Percentiles rank a stretch among this genome's conserved stretches.
phyloP scores from a whole-genome alignment of 805 yeast genomes.

The Cyberlindnera veronae region DNA sequence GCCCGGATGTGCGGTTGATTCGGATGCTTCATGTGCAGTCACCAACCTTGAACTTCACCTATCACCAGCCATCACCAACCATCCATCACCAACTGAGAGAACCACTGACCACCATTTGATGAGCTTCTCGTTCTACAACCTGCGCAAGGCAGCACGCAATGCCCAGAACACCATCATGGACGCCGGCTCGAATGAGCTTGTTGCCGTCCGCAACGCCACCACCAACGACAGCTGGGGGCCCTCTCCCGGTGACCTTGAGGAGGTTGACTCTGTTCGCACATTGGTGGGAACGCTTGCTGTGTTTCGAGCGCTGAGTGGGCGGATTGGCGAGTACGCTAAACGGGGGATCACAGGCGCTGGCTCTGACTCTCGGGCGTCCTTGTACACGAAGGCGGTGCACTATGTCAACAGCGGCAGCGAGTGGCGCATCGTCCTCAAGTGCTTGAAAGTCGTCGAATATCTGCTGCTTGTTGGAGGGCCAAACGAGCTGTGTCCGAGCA shows the following conservation, averaged over 20 bases:
- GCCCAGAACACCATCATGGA: slow-evolving; percentile 38
- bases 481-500: too few species aligned
- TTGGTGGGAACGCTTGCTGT: slow-evolving; percentile 26
- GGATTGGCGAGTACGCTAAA: slow-evolving; percentile 25
- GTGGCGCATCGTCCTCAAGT: slow-evolving; percentile 39
- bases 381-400: slow-evolving; percentile 22
- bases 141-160: slow-evolving; percentile 37
- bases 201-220: slow-evolving; percentile 38
- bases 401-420: slow-evolving; percentile 39
- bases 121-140: slow-evolving; percentile 34
- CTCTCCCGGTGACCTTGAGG: slow-evolving; percentile 39
- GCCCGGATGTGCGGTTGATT: too few species aligned
- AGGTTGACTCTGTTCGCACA: slow-evolving; percentile 19
- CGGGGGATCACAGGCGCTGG: not conserved
- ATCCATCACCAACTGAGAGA: slow-evolving; percentile 29
- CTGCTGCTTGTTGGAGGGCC: slow-evolving; percentile 27
- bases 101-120: slow-evolving; percentile 9
- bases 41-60: too few species aligned
- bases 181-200: slow-evolving; percentile 33
- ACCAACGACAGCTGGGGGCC: slow-evolving; percentile 55
- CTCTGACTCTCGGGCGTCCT: not conserved
- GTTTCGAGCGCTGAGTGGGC: slow-evolving; percentile 29
- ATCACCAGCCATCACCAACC: not conserved
- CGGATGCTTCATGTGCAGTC: too few species aligned
- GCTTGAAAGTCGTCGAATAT: slow-evolving; percentile 33